A percentile compares a stretch with the other conserved stretches of the same genome.
phyloP scores from a whole-genome alignment of 345 rosid genomes.

The Turritis glabra region DNA sequence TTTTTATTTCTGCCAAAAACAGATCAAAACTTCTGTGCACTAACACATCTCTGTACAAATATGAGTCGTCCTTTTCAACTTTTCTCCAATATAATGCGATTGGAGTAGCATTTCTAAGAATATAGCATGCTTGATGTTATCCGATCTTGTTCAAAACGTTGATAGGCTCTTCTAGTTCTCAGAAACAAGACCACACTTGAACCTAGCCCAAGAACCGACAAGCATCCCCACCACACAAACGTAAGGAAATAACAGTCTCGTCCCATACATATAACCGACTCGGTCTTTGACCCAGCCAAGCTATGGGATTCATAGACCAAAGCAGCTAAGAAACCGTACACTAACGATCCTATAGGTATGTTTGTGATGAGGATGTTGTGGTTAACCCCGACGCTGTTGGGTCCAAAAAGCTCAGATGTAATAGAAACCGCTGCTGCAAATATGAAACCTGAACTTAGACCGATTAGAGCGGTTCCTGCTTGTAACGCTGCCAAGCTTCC shows the following conservation, averaged over 20 bases:
- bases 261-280: conserved; percentile 69
- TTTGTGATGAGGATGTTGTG: conserved; percentile 97
- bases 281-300: conserved; percentile 8
- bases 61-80: neutral
- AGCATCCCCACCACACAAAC: conserved; percentile 87
- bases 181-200: conserved; percentile 66
- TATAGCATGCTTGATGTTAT: conserved; percentile 34
- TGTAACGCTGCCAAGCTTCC: conserved; percentile 51
- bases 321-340: conserved; percentile 83
- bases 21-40: conserved; percentile 10
- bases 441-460: conserved; percentile 90
- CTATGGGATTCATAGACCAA: conserved; percentile 71
- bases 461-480: conserved; percentile 66
- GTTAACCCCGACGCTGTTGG: conserved; percentile 83
- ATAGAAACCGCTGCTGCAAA: conserved; percentile 93
- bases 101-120: neutral
- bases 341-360: conserved; percentile 80
- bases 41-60: conserved; percentile 8
- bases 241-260: conserved; percentile 73
- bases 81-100: neutral
- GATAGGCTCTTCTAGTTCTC: conserved; percentile 79
- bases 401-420: conserved; percentile 91
- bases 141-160: conserved; percentile 68
- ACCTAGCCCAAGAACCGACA: conserved; percentile 66
- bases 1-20: conserved; percentile 4